phyloP scores from a whole-genome alignment of 1,139 yeast species.

The Yamadazyma taylorii region DNA sequence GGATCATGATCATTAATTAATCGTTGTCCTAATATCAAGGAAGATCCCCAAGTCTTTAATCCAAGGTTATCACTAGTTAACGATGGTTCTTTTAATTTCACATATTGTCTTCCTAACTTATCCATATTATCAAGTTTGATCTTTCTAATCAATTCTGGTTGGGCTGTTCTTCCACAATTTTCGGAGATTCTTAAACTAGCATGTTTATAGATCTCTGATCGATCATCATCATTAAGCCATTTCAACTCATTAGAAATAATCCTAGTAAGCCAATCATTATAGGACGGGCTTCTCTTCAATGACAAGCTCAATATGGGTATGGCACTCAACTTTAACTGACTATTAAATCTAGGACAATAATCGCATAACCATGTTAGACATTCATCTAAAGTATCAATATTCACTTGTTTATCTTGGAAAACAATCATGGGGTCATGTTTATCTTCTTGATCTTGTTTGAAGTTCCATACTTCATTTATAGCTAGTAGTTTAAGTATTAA shows the following conservation, averaged over 20 bases:
- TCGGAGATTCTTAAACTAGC: constrained; percentile 74
- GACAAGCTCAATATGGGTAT: constrained; percentile 27
- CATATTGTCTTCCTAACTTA: constrained; percentile 18
- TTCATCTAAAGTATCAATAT: constrained; percentile 17
- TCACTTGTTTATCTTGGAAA: constrained; percentile 20
- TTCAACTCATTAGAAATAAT: constrained; percentile 57
- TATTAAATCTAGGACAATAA: constrained; percentile 34
- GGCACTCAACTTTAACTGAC: constrained; percentile 23
- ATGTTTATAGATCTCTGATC: constrained; percentile 47
- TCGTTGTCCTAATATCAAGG: constrained; percentile 65
- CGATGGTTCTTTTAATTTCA: constrained; percentile 74
- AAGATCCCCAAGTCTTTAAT: constrained; percentile 94
- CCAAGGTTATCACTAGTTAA: constrained; percentile 86
- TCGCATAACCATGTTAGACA: constrained; percentile 43
- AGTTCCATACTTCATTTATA: constrained; percentile 57
- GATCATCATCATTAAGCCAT: constrained; percentile 45
- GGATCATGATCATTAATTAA: too few species aligned
- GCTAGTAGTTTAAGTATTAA: constrained; percentile 50
- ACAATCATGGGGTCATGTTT: constrained; percentile 13
- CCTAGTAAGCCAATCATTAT: constrained; percentile 63
- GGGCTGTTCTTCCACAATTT: constrained; percentile 84
- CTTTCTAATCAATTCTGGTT: constrained; percentile 65
- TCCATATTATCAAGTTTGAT: constrained; percentile 36
- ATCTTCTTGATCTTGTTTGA: constrained; percentile 24
- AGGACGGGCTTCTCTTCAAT: constrained; percentile 26